Evolutionary conservation across 2,329 filamentous ascomycete genomes (phyloP), one percentile per base, ranked within the genome.

Genomic region (Elsinoe ampelina): DNA sequence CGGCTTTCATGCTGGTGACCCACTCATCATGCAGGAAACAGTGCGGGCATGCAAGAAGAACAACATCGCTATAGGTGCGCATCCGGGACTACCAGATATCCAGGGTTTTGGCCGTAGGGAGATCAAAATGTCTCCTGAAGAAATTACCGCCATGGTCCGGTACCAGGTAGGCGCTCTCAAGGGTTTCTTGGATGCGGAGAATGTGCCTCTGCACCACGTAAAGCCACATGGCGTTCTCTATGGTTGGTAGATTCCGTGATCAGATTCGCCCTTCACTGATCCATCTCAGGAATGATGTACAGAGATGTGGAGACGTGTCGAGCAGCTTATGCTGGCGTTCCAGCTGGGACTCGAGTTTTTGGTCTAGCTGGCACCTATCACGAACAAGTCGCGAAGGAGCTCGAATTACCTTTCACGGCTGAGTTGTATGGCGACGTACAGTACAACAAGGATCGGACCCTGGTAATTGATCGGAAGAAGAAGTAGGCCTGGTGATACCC

Each of bases 121-220:
- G 60, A 84, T 86, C 66, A 77, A 80, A 43, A 73, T 85, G 62
- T 70, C 73, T 1, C 73, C 78, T 1, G 77, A 79, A 15, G 81
- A 84, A 61, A 70, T 81, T 59, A 79, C 78, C 1, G 79, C 80
- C 6, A 77, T 79, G 60, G 74, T 79, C 0, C 68, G 82, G 32
- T 86, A 85, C 67, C 83, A 85, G 64, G 76, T 86, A 34, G 83
- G 83, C 1, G 81, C 82, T 0, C 70, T 85, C 1, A 77, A 80
- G 59, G 82, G 71, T 1, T 81, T 85, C 59, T 70, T 85, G 2
- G 76, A 80, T 34, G 75, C 74, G 0, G 82, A 84, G 62, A 74
- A 72, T 12, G 68, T 84, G 5, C 68, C 72, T 12, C 67, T 86
- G 22, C 74, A 82, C 61, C 83, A 85, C 61, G 77, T 85, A 39